Conservation (phyloP, 2,329 filamentous ascomycete genomes). For the Aspergillus eucalypticola region DNA sequence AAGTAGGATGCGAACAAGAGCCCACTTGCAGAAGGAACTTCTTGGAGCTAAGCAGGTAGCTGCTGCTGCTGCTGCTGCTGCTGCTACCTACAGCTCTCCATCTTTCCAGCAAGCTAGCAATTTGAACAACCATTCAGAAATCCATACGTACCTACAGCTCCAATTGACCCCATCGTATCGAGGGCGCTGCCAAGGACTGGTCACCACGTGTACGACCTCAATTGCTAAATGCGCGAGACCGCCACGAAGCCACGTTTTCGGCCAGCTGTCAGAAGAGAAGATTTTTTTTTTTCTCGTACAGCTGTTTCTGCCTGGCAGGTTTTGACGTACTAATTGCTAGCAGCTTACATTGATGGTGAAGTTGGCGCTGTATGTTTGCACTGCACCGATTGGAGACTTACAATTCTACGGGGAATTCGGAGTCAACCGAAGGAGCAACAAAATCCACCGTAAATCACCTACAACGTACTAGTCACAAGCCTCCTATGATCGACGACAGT, state of each 20-base stretch:
- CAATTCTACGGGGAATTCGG: background rate
- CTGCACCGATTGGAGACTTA: background rate
- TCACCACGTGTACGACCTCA: slow-evolving; percentile 2
- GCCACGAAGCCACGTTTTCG: slow-evolving; percentile 7
- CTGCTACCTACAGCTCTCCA: background rate
- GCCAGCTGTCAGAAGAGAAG: background rate
- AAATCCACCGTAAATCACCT: background rate
- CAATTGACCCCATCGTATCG: background rate
- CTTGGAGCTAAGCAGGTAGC: background rate
- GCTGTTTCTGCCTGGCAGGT: background rate
- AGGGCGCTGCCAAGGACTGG: background rate
- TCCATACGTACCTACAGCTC: background rate
- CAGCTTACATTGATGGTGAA: background rate
- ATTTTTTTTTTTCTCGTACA: background rate
- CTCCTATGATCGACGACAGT: too few relatives aligned
- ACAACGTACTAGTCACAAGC: too few relatives aligned
- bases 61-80: background rate
- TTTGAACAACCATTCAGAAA: too few relatives aligned
- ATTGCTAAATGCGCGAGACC: background rate
- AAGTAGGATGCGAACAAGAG: background rate
- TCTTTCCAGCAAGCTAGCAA: background rate
- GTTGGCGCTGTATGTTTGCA: background rate
- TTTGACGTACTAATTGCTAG: background rate
- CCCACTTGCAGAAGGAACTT: background rate
- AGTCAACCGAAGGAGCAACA: background rate